A percentile compares a stretch with the other conserved stretches of the same genome.
Evolutionary conservation across 495 filamentous ascomycete species (phyloP).

Genomic region (Penicillium bialowiezense): DNA sequence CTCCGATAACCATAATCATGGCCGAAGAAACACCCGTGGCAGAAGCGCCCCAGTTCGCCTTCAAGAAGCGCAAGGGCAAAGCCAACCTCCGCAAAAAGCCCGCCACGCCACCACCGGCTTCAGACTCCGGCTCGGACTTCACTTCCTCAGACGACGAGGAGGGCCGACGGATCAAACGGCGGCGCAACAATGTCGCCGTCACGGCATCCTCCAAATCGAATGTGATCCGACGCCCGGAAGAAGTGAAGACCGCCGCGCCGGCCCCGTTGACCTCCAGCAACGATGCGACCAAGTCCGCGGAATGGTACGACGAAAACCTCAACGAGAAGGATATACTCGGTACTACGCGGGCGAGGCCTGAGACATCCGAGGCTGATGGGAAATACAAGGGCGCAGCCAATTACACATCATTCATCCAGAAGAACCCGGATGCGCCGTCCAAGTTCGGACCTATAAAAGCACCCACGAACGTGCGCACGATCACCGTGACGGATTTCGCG

Average conservation of each 20-base stretch:
- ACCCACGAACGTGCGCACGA: slow-evolving; percentile 83
- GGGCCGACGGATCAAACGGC: slow-evolving; percentile 72
- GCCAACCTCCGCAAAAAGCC: slow-evolving; percentile 78
- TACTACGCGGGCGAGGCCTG: slow-evolving; percentile 43
- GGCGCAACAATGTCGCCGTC: slow-evolving; percentile 64
- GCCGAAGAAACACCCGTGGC: slow-evolving; percentile 12
- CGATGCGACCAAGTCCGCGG: slow-evolving; percentile 89
- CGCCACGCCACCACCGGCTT: slow-evolving; percentile 71
- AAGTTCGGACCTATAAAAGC: slow-evolving; percentile 85
- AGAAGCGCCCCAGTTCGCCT: slow-evolving; percentile 40
- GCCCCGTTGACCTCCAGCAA: slow-evolving; percentile 61
- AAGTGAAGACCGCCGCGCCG: slow-evolving; percentile 53
- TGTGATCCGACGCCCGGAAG: slow-evolving; percentile 39
- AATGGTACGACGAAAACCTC: slow-evolving; percentile 75
- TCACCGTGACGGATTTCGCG: slow-evolving; percentile 86
- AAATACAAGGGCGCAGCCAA: slow-evolving; percentile 75
- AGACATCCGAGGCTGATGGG: slow-evolving; percentile 46
- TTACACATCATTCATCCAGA: slow-evolving; percentile 72
- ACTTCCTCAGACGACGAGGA: slow-evolving; percentile 75
- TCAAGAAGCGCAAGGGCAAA: slow-evolving; percentile 89
- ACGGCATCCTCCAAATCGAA: slow-evolving; percentile 51
- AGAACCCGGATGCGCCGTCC: slow-evolving; percentile 73
- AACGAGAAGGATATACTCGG: slow-evolving; percentile 63
- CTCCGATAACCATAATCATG: slow-evolving; percentile 8
- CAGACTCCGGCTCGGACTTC: slow-evolving; percentile 58